Base-by-base conservation (phyloP, 2,329 filamentous ascomycete genomes). In the Ophiostoma novo-ulmi region DNA sequence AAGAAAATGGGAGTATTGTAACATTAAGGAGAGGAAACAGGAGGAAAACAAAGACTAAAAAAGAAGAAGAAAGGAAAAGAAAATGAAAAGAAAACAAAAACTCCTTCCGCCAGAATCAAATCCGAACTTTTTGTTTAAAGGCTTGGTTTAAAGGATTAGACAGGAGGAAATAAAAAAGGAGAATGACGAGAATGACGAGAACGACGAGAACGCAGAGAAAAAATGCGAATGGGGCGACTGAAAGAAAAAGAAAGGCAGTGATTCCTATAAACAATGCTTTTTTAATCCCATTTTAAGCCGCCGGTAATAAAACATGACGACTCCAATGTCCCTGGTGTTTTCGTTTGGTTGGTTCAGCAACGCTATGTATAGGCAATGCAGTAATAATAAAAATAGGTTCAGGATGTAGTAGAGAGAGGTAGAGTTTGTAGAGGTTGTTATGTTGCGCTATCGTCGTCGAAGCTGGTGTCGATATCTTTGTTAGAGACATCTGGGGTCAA, bases 81-180 rank as follows among this genome's bases (percentile, higher is more conserved):
- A 48, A 48, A 48, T 48, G 14, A 48, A n/a, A 48, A 68, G 7
- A 65, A 52, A 13, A 68, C 17, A 55, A 52, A 35, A 63, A 64
- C 38, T 71, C 67, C 66, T 66, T 66, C 38, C 63, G 66, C 70
- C 67, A 68, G 36, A 68, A n/a, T 52, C 65, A 68, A 64, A 67
- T 48, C 65, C 52, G 55, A 64, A 48, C 48, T 63, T 68, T 58
- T 68, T 61, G n/a, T 67, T n/a, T 67, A 67, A 61, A 58, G 64
- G 64, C 70, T 39, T 48, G 58, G 48, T 20, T 48, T 35, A 67
- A 58, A 44, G 20, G 48, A 65, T 48, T 39, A 64, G 39, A 65
- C 7, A 61, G 58, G 39, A 41, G 13, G 35, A 65, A 71, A 35
- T 31, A 58, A 70, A 52, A 52, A 44, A 68, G 63, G 8, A 52